Evolutionary conservation across 1,284 basidiomycete genomes (phyloP), one percentile per base, ranked within the genome.

Genomic region (Ustilago loliicola): DNA sequence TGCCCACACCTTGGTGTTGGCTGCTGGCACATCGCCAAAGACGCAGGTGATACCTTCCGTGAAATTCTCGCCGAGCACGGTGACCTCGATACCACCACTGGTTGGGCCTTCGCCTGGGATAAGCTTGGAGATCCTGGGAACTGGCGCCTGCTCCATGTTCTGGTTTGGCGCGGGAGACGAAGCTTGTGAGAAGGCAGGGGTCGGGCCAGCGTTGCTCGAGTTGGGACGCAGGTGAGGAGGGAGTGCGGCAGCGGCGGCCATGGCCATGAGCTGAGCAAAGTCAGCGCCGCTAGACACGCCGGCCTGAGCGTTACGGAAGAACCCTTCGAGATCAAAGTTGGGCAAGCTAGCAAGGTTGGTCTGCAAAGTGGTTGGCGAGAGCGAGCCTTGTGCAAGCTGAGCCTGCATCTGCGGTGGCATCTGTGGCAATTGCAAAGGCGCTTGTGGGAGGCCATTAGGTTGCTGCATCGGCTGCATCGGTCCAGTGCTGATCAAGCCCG

Each of bases 11-110:
- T 94, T 92, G 0, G 95, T 98, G 25, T 92, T 92, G 61, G 91
- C 92, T 4, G 95, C 93, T 2, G 91, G 87, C 6, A 91, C 89
- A 74, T 93, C 94, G 32, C 96, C 96, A 87, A 99, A 99, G 7
- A 95, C 88, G 82, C 94, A 94, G 61, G 92, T 87, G 55, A 89
- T 86, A 40, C 88, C 88, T 13, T 87, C 88, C 19, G 86, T 81
- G 88, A 99, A 98, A 53, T 85, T 83, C 57, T 83, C 82, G 25
- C 97, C 97, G 2, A 98, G 90, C 6, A 99, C 89, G 0, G 97
- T 99, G 25, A 99, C 93, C 86, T 97, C 95, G 76, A 94, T 94
- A 1, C 97, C 97, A 34, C 96, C 96, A 32, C 75, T 77, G 19
- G 82, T 85, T 60, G 96, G 96, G 8, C 97, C 96, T 80, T 93